Percentiles rank a stretch among this genome's conserved stretches.
phyloP scores from a whole-genome alignment of 139 green algal species.

The Klebsormidium nitens region DNA sequence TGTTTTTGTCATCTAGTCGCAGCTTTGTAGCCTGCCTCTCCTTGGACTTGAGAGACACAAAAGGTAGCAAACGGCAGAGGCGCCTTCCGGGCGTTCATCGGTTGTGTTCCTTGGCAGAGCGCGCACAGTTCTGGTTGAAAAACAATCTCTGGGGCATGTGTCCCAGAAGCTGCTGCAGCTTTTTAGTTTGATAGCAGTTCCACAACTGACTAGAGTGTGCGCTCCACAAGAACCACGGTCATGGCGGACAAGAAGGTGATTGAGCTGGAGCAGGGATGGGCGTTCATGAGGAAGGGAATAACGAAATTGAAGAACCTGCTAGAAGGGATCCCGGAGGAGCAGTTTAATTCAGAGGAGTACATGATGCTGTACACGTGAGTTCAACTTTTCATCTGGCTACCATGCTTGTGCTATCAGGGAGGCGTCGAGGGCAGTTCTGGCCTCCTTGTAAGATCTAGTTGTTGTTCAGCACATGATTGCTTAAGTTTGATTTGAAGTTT shows the following conservation, averaged over 20 bases:
- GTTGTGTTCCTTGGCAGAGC: background rate
- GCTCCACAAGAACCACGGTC: background rate
- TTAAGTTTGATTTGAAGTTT: conserved; percentile 8
- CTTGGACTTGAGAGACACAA: too few relatives aligned
- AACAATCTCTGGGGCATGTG: background rate
- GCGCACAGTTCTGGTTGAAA: background rate
- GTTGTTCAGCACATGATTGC: conserved; percentile 22
- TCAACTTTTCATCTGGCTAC: background rate
- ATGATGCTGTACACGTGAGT: conserved; percentile 94
- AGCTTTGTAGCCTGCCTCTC: too few relatives aligned
- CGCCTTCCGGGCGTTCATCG: background rate
- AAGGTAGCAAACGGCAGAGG: background rate
- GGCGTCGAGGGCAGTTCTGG: background rate
- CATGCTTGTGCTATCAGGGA: conserved; percentile 6
- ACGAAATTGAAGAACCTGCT: conserved; percentile 88
- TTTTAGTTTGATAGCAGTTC: background rate
- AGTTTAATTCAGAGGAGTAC: conserved; percentile 93
- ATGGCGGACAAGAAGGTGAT: conserved; percentile 54
- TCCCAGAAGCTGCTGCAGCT: background rate
- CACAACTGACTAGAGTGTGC: background rate
- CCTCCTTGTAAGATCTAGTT: background rate
- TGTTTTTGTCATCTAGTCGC: too few relatives aligned
- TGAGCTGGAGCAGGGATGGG: conserved; percentile 85
- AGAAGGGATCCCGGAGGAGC: conserved; percentile 65
- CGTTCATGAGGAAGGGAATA: conserved; percentile 86